Evolutionary conservation across 75 land plant genomes (phyloP).

Genomic region (Sequoia sempervirens): DNA sequence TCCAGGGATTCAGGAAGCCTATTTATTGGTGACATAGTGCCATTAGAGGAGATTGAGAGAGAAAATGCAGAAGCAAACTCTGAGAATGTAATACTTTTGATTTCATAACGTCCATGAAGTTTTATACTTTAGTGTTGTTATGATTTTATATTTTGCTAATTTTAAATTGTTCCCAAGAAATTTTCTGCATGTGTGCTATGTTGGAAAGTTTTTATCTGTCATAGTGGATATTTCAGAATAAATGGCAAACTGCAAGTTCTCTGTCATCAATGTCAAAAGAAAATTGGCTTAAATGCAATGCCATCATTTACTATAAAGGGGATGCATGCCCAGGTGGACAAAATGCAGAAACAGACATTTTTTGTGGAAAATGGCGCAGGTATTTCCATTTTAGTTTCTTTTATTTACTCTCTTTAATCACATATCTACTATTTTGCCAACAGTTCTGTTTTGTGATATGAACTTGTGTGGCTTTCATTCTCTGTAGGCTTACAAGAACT

Average conservation of each 20-base stretch:
- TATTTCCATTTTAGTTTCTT: neutral
- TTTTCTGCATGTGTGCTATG: neutral
- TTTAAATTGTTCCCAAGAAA: neutral
- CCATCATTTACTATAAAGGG: slow-evolving; percentile 1
- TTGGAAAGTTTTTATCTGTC: neutral
- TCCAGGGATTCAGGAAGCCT: slow-evolving; percentile 12
- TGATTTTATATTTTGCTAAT: neutral
- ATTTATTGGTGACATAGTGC: neutral
- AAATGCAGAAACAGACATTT: slow-evolving; percentile 11
- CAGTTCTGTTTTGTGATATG: neutral
- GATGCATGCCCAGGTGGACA: slow-evolving; percentile 2
- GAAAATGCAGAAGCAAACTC: slow-evolving; percentile 13
- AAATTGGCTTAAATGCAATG: slow-evolving; percentile 14
- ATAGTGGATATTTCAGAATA: slow-evolving; percentile 1
- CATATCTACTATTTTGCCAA: neutral
- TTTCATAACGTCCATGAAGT: neutral
- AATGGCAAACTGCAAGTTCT: slow-evolving; percentile 11
- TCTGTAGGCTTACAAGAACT: neutral
- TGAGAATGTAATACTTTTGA: slow-evolving; percentile 11
- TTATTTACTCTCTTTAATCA: neutral
- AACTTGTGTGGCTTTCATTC: neutral
- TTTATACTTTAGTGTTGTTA: slow-evolving; percentile 5
- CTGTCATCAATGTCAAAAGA: slow-evolving; percentile 3
- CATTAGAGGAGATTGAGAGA: slow-evolving; percentile 11
- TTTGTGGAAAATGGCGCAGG: slow-evolving; percentile 36